These are phyloP conservation scores for Phlebiopsis gigantea DNA, from an alignment of 768 basidiomycete genomes.

Conservation along the genomic window DNA sequence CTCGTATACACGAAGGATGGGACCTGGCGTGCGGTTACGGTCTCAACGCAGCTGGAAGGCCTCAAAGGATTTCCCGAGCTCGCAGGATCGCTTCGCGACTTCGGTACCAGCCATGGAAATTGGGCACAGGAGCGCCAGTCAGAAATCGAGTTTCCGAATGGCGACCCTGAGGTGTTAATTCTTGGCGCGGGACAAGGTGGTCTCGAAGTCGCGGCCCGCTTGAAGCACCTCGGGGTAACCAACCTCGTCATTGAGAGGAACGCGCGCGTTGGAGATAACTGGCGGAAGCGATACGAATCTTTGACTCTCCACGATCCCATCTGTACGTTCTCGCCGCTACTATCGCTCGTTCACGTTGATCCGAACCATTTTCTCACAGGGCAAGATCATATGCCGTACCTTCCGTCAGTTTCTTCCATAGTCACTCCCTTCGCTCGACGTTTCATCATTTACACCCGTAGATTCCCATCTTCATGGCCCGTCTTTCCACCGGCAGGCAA, in stretches of 20 bases:
- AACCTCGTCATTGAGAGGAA: conserved; percentile 61
- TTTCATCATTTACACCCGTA: conserved; percentile 1
- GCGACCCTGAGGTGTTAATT: conserved; percentile 48
- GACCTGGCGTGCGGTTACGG: conserved; percentile 41
- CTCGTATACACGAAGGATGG: conserved; percentile 35
- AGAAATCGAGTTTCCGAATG: conserved; percentile 34
- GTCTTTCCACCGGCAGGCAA: conserved; percentile 25
- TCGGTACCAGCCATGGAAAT: conserved; percentile 33
- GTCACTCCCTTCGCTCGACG: neutral
- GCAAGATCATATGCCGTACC: conserved; percentile 46
- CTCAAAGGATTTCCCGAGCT: conserved; percentile 41
- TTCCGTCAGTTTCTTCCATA: conserved; percentile 28
- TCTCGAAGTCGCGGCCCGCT: conserved; percentile 49
- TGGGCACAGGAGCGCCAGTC: conserved; percentile 34
- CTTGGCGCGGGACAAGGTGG: conserved; percentile 51
- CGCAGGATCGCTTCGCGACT: conserved; percentile 30
- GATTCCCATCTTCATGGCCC: conserved; percentile 20
- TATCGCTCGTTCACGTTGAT: neutral
- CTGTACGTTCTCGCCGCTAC: conserved; percentile 37
- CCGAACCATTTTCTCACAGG: conserved; percentile 19
- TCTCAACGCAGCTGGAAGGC: conserved; percentile 50
- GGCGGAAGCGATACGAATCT: conserved; percentile 63
- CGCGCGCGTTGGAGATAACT: conserved; percentile 55
- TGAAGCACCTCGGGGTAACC: conserved; percentile 45
- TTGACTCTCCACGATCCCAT: conserved; percentile 65